Evolutionary conservation across 1,284 basidiomycete genomes (phyloP).

Genomic region (Hypsizygus ulmarius): DNA sequence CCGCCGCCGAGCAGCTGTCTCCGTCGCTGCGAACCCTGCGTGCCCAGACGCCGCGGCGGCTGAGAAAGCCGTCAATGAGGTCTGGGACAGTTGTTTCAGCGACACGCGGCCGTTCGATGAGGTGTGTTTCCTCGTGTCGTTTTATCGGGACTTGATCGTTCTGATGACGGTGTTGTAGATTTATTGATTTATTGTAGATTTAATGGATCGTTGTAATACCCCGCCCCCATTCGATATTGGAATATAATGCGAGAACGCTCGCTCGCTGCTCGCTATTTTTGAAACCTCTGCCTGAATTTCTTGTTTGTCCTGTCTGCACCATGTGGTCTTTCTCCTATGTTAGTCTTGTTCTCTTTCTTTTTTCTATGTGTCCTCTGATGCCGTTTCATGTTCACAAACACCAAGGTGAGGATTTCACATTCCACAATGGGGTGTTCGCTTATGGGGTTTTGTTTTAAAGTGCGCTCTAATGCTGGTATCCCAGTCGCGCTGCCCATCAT

Average conservation of each 20-base stretch:
- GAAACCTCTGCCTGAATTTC: too few species aligned
- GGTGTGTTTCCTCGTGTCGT: slow-evolving; percentile 45
- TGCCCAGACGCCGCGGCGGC: slow-evolving; percentile 79
- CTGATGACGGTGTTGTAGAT: slow-evolving; percentile 17
- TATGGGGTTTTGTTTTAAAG: too few species aligned
- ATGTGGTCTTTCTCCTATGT: too few species aligned
- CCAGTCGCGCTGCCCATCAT: too few species aligned
- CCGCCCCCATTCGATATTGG: too few species aligned
- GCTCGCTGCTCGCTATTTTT: too few species aligned
- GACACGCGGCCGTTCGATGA: slow-evolving; percentile 98
- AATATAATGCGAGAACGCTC: too few species aligned
- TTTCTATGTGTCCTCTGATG: background rate
- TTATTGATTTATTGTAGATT: slow-evolving; percentile 10
- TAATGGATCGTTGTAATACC: background rate
- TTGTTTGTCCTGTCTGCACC: too few species aligned
- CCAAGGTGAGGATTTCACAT: background rate
- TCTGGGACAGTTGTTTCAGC: slow-evolving; percentile 93
- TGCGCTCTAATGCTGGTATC: too few species aligned
- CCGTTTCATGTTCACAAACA: background rate
- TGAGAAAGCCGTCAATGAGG: slow-evolving; percentile 89
- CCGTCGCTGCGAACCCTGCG: slow-evolving; percentile 78
- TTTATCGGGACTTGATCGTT: background rate
- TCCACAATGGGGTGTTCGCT: slow-evolving; percentile 8
- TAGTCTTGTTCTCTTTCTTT: background rate
- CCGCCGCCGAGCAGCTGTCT: slow-evolving; percentile 81